Evolutionary conservation across 805 yeast species (phyloP).

Genomic region (Starmerella sp.): DNA sequence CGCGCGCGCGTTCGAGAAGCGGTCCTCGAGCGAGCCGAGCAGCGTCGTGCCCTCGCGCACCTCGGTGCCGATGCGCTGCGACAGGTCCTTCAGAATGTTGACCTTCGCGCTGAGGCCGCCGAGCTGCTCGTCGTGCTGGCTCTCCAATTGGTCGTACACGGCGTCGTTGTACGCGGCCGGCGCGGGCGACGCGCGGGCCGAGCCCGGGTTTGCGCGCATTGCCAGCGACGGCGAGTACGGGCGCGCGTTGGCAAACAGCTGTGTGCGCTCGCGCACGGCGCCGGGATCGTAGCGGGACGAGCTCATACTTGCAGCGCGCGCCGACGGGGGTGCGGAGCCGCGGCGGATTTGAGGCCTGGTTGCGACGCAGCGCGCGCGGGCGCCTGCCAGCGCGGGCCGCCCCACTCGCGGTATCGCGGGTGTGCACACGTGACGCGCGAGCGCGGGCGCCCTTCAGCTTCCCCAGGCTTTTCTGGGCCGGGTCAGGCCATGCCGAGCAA

Average conservation of each 20-base stretch:
- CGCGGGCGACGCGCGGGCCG: constrained; percentile 14
- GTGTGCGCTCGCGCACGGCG: constrained; percentile 30
- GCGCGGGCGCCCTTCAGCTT: too few species aligned
- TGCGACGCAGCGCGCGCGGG: too few species aligned
- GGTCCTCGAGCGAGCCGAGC: constrained; percentile 35
- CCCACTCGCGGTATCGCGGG: background rate
- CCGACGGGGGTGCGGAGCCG: too few species aligned
- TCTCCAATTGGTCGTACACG: constrained; percentile 48
- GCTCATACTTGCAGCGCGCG: constrained; percentile 6
- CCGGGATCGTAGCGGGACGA: constrained; percentile 5
- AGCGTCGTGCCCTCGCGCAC: constrained; percentile 43
- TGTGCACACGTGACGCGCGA: background rate
- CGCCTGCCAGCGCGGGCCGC: too few species aligned
- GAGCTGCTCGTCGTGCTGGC: constrained; percentile 53
- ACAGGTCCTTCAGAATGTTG: constrained; percentile 42
- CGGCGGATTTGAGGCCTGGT: too few species aligned
- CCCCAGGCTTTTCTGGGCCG: too few species aligned
- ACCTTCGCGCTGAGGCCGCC: constrained; percentile 45
- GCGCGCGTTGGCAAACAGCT: constrained; percentile 29
- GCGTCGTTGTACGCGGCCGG: constrained; percentile 35
- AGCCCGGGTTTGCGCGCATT: background rate
- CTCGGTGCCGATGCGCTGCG: constrained; percentile 53
- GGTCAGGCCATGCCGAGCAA: background rate
- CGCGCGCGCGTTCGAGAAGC: constrained; percentile 38
- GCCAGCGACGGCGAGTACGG: constrained; percentile 25